A percentile compares a stretch with the other conserved stretches of the same genome.
phyloP scores from a whole-genome alignment of 768 basidiomycete genomes.

The Sarcomyxa edulis region DNA sequence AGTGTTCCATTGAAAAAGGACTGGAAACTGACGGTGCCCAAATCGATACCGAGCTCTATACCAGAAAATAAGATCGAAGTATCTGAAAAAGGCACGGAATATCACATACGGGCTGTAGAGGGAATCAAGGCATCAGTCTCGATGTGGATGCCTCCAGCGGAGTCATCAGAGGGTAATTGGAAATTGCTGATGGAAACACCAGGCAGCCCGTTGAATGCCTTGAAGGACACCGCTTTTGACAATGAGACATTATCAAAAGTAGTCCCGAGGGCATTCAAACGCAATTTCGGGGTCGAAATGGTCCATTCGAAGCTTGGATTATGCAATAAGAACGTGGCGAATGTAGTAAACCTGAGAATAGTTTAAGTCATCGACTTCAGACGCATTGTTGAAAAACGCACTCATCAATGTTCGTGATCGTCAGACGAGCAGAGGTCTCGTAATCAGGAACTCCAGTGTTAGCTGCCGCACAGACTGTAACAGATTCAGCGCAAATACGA shows the following conservation, averaged over 20 bases:
- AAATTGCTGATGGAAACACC: slow-evolving; percentile 71
- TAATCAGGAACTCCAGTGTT: slow-evolving; percentile 65
- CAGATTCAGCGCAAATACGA: too few species aligned
- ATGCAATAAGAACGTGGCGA: slow-evolving; percentile 62
- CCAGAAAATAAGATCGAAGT: slow-evolving; percentile 9
- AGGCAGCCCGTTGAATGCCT: slow-evolving; percentile 66
- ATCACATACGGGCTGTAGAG: slow-evolving; percentile 56
- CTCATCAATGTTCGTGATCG: slow-evolving; percentile 48
- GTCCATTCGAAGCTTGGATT: slow-evolving; percentile 64
- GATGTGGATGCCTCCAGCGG: slow-evolving; percentile 65
- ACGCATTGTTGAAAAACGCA: slow-evolving; percentile 22
- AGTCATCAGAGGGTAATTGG: slow-evolving; percentile 61
- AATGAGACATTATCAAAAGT: slow-evolving; percentile 63
- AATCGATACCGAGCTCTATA: slow-evolving; percentile 62
- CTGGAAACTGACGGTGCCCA: slow-evolving; percentile 61
- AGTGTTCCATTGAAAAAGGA: slow-evolving; percentile 49
- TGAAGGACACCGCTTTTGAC: slow-evolving; percentile 55
- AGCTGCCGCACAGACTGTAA: slow-evolving; percentile 60
- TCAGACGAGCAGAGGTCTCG: slow-evolving; percentile 41
- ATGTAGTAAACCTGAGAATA: slow-evolving; percentile 49
- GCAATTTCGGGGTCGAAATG: slow-evolving; percentile 59
- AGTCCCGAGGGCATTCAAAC: slow-evolving; percentile 60
- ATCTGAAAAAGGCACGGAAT: not conserved
- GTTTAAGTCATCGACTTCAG: not conserved
- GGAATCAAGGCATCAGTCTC: slow-evolving; percentile 64